Evolutionary conservation across 2,329 filamentous ascomycete species (phyloP), one percentile per base, ranked within the genome.

Genomic region (Albophoma yamanashiensis): DNA sequence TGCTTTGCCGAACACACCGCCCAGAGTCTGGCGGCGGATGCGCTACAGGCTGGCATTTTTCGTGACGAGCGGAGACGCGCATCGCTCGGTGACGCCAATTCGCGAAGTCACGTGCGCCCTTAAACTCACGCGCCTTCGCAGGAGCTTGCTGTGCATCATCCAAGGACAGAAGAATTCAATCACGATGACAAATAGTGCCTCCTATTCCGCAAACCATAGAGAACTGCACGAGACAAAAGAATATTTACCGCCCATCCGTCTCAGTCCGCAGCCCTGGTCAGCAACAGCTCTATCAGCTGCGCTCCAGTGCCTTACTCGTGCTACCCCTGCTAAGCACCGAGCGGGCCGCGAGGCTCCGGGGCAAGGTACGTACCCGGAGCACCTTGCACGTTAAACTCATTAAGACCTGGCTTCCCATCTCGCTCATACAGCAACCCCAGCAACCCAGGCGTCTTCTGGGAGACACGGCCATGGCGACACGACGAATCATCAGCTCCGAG

Each of bases 401-500:
- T 36, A n/a, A 5, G 50, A 38, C 31, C 31, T 36, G 27, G 27
- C 27, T 5, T n/a, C 50, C n/a, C 31, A 36, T n/a, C 50, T 38
- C 50, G 12, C 50, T 53, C 31, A 22, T 34, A 36, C 50, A 14
- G 12, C 31, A 55, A n/a, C 27, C 12, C 2, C 42, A 36, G 22
- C 42, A 31, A 7, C 58, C 53, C 14, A 34, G 59, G 11, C 45
- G 59, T 39, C 58, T 62, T 58, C 56, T 64, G 60, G 60, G 55
- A 59, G 57, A 61, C 61, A 36, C 65, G 7, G 78, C 58, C 65
- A 92, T 92, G 89, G 79, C 89, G 15, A 88, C 87, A 52, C 81
- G 86, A 74, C 81, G 89, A 68, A 87, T 85, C 68, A 77, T 86
- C 63, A 80, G 80, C 43, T 75, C 79, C 8, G 87, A 90, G 74